Conservation (phyloP, 306 rosid genomes). For the Crataegus laevigata region DNA sequence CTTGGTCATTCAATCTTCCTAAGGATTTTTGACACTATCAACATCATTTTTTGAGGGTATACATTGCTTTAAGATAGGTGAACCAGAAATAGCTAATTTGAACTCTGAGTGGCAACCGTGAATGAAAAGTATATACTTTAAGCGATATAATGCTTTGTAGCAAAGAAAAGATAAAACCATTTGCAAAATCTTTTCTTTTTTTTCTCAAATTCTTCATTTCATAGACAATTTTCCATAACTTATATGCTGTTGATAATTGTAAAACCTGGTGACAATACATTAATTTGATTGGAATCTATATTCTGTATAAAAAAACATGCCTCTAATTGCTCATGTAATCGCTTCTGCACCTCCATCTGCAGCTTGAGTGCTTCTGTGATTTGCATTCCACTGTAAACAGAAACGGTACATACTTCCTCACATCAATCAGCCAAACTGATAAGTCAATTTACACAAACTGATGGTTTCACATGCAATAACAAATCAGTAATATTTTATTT, state of each 20-base stretch:
- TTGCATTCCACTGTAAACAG: conserved; percentile 77
- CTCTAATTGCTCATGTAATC: conserved; percentile 97
- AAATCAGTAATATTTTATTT: neutral
- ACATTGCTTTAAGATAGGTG: neutral
- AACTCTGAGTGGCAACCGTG: neutral
- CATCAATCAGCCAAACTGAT: neutral
- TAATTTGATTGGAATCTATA: neutral
- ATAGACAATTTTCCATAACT: neutral
- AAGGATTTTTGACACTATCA: neutral
- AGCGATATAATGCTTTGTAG: neutral
- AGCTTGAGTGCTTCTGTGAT: conserved; percentile 95
- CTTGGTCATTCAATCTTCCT: neutral
- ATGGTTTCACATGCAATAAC: neutral
- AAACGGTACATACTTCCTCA: conserved; percentile 6
- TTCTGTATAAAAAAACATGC: conserved; percentile 34
- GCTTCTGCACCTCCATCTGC: conserved; percentile 99
- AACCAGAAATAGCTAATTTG: neutral
- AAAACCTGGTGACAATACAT: conserved; percentile 3
- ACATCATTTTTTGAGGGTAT: neutral
- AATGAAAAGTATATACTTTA: neutral
- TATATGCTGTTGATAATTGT: neutral
- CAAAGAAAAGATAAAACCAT: neutral
- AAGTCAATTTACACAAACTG: neutral
- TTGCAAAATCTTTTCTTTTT: neutral
- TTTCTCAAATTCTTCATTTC: neutral